Conservation (phyloP, 2,329 filamentous ascomycete genomes). For the Scleromitrula shiraiana region DNA sequence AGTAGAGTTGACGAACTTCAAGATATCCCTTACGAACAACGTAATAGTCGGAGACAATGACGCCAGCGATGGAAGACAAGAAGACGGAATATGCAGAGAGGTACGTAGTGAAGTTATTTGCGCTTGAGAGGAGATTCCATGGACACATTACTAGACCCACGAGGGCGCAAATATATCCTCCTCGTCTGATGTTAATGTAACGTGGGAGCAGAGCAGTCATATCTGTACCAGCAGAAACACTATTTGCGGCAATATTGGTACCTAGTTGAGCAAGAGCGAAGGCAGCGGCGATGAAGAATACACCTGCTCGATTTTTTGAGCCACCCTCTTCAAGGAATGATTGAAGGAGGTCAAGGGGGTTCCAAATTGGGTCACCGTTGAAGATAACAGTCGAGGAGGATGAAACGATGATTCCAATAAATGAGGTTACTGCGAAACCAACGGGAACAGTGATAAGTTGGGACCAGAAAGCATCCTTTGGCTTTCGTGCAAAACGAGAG, state of each 20-base stretch:
- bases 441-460: conserved; percentile 68
- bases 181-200: conserved; percentile 77
- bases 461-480: conserved; percentile 69
- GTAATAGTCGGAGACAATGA: conserved; percentile 86
- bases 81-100: conserved; percentile 90
- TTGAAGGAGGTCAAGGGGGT: conserved; percentile 60
- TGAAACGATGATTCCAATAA: conserved; percentile 74
- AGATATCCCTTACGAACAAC: conserved; percentile 74
- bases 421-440: conserved; percentile 70
- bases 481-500: conserved; percentile 70
- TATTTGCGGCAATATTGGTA: conserved; percentile 83
- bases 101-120: conserved; percentile 85
- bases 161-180: conserved; percentile 74
- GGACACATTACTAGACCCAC: conserved; percentile 82
- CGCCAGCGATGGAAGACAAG: conserved; percentile 87
- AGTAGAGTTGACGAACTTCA: conserved; percentile 71
- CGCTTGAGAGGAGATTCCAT: conserved; percentile 65
- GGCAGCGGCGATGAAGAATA: conserved; percentile 63
- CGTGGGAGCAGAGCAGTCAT: conserved; percentile 73
- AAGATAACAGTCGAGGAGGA: conserved; percentile 65
- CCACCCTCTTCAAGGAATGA: conserved; percentile 61
- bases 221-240: conserved; percentile 68
- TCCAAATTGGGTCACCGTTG: conserved; percentile 57
- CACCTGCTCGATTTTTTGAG: conserved; percentile 61
- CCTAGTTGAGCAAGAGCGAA: conserved; percentile 76